Conservation (phyloP, 2,329 filamentous ascomycete genomes). For the Leptosphaerulina australis region DNA sequence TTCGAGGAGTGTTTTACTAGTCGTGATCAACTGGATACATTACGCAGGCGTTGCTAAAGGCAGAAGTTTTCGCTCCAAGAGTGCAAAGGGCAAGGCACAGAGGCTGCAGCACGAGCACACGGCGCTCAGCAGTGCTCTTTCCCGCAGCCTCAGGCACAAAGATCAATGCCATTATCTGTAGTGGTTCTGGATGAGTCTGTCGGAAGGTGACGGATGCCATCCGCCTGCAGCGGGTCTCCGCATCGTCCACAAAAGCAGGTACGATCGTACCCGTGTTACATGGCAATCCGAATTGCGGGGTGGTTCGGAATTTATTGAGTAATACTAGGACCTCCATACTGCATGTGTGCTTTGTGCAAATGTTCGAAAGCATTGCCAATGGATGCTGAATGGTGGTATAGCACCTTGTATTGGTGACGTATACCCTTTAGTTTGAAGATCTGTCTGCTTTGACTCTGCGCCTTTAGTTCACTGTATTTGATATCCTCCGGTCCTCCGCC, state of each 20-base stretch:
- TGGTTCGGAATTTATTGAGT: neutral
- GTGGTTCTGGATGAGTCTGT: neutral
- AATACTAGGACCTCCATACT: too few relatives aligned
- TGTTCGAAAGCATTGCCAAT: too few relatives aligned
- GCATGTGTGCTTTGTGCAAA: too few relatives aligned
- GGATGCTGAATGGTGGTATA: neutral
- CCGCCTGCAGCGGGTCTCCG: conserved; percentile 2
- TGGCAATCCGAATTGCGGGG: neutral
- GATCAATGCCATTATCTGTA: too few relatives aligned
- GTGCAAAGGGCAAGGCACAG: too few relatives aligned
- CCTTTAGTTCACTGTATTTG: conserved; percentile 5
- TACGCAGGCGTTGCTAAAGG: too few relatives aligned
- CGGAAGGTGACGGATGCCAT: conserved; percentile 3
- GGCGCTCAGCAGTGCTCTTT: too few relatives aligned
- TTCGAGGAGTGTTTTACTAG: too few relatives aligned
- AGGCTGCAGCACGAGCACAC: too few relatives aligned
- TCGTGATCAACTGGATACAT: too few relatives aligned
- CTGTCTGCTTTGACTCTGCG: neutral
- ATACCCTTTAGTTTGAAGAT: neutral
- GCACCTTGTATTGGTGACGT: neutral
- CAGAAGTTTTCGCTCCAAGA: too few relatives aligned
- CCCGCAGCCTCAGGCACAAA: neutral
- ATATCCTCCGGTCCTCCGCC: neutral
- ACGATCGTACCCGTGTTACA: neutral
- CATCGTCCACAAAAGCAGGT: neutral